A percentile compares a stretch with the other conserved stretches of the same genome.
These are phyloP conservation scores for Mycena kentingensis DNA, from an alignment of 768 basidiomycete genomes.

Conservation along the genomic window DNA sequence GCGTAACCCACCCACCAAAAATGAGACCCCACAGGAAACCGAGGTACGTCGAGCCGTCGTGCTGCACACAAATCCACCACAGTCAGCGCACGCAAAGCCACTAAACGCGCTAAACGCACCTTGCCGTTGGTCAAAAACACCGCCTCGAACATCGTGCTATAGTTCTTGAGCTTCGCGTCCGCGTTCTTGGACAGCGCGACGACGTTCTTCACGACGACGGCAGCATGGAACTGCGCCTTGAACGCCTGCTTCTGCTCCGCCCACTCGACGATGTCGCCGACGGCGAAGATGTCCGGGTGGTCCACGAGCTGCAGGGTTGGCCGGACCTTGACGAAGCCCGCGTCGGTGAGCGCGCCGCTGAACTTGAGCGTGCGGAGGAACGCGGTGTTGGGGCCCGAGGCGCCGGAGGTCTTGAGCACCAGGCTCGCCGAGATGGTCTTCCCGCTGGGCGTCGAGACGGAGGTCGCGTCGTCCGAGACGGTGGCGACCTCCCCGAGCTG, in stretches of 20 bases:
- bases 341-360: conserved; percentile 37
- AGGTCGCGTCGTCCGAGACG: conserved; percentile 35
- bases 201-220: conserved; percentile 52
- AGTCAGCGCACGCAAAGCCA: conserved; percentile 2
- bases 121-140: conserved; percentile 60
- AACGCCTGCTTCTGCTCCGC: conserved; percentile 59
- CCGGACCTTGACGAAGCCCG: conserved; percentile 50
- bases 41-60: conserved; percentile 44
- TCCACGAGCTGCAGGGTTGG: conserved; percentile 58
- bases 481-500: conserved; percentile 37
- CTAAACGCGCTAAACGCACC: conserved; percentile 34
- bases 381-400: conserved; percentile 35
- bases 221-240: conserved; percentile 49
- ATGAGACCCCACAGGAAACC: conserved; percentile 49
- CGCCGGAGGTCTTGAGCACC: conserved; percentile 32
- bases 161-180: conserved; percentile 30
- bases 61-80: conserved; percentile 28
- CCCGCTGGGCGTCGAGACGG: conserved; percentile 41
- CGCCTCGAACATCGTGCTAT: conserved; percentile 55
- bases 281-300: conserved; percentile 60
- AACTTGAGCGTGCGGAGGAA: conserved; percentile 31
- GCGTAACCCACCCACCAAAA: conserved; percentile 48
- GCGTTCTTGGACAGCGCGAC: conserved; percentile 42
- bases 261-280: conserved; percentile 66
- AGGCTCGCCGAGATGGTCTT: conserved; percentile 43